Conservation (phyloP, 2,329 filamentous ascomycete species). For the Fusarium humuli region DNA sequence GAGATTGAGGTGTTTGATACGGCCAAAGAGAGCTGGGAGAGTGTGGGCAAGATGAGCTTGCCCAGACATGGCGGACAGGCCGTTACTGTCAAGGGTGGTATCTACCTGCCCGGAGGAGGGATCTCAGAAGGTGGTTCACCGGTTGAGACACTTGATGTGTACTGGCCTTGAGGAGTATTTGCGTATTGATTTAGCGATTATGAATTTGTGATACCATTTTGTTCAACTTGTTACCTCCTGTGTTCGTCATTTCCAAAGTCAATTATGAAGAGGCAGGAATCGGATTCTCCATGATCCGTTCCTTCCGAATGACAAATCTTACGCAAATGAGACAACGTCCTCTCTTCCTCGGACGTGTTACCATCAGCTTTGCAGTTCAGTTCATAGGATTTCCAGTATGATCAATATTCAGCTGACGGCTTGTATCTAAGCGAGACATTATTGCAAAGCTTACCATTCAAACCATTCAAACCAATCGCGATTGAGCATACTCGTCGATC, state of each 20-base stretch:
- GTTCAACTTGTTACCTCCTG: background rate
- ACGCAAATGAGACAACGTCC: background rate
- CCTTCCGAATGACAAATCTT: background rate
- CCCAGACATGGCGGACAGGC: conserved; percentile 52
- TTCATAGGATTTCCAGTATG: background rate
- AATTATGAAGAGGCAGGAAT: background rate
- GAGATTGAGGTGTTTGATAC: conserved; percentile 50
- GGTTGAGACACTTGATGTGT: conserved; percentile 31
- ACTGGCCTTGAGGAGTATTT: conserved; percentile 12
- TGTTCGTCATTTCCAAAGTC: no score
- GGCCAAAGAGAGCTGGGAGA: conserved; percentile 44
- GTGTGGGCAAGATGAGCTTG: conserved; percentile 45
- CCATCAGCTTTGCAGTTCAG: background rate
- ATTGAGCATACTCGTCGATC: no score
- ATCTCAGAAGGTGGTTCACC: conserved; percentile 32
- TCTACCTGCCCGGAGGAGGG: conserved; percentile 54
- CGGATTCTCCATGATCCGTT: background rate
- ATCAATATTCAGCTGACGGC: background rate
- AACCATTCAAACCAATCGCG: background rate
- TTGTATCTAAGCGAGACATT: background rate
- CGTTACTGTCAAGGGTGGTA: conserved; percentile 40
- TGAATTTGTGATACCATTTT: conserved; percentile 2
- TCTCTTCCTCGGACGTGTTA: background rate
- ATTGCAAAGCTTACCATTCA: background rate
- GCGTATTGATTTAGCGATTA: background rate